Percentiles rank a stretch among this genome's conserved stretches.
phyloP scores from a whole-genome alignment of 176 grass and related monocot species.

The Aegilops speltoides region DNA sequence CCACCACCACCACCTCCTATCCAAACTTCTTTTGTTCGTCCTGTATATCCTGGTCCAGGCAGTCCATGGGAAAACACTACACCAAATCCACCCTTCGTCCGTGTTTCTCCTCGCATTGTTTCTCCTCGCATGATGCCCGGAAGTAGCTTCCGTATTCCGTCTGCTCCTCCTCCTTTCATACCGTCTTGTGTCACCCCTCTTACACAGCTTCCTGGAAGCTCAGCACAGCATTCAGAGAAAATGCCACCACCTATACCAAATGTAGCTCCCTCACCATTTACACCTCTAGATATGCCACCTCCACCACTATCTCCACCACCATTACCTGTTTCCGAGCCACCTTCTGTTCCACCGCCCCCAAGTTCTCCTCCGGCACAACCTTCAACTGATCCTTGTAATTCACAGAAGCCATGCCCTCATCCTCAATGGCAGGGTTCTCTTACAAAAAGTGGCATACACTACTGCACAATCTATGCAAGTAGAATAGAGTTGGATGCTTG shows the following conservation, averaged over 20 bases:
- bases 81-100: constrained; percentile 55
- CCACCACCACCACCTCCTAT: constrained; percentile 74
- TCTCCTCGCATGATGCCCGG: constrained; percentile 62
- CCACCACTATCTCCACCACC: constrained; percentile 55
- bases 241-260: constrained; percentile 50
- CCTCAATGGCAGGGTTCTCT: constrained; percentile 80
- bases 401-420: constrained; percentile 34
- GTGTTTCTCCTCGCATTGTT: constrained; percentile 63
- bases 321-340: constrained; percentile 60
- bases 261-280: constrained; percentile 44
- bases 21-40: constrained; percentile 64
- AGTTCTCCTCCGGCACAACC: constrained; percentile 52
- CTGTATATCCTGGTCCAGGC: constrained; percentile 61
- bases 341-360: constrained; percentile 74
- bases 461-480: constrained; percentile 80
- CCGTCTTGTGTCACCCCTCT: constrained; percentile 69
- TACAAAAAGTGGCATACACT: constrained; percentile 91
- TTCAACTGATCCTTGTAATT: constrained; percentile 33
- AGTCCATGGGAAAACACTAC: constrained; percentile 70
- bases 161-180: constrained; percentile 75
- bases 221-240: constrained; percentile 64
- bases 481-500: constrained; percentile 74
- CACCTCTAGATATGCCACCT: constrained; percentile 47
- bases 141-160: constrained; percentile 49
- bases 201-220: constrained; percentile 47